Percentiles rank a stretch among this genome's conserved stretches.
These are phyloP conservation scores for Macrophomina pseudophaseolina DNA, from an alignment of 2,329 filamentous ascomycete genomes.

Conservation along the genomic window DNA sequence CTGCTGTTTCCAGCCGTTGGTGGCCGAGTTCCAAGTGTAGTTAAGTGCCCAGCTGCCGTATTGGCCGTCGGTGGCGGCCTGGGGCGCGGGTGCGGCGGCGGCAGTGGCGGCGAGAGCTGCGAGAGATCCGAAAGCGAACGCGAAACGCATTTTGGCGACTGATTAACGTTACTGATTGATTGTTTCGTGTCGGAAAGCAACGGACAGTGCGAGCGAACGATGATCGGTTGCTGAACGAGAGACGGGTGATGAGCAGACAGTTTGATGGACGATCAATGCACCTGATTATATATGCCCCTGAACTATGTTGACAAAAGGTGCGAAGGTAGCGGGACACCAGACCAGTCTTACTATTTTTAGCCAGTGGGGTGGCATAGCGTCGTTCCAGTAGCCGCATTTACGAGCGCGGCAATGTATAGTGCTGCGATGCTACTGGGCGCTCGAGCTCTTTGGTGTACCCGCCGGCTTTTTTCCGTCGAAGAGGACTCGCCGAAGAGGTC, in stretches of 20 bases:
- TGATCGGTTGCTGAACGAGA: neutral
- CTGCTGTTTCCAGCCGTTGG: slow-evolving; percentile 11
- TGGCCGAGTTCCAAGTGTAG: slow-evolving; percentile 2
- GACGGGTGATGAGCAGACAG: neutral
- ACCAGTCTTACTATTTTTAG: slow-evolving; percentile 7
- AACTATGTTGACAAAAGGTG: neutral
- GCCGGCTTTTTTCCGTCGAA: neutral
- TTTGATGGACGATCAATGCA: neutral
- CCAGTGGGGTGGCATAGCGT: neutral
- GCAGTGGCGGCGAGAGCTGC: neutral
- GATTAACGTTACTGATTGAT: neutral
- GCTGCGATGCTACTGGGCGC: neutral
- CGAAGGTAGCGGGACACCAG: neutral
- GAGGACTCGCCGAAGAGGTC: neutral
- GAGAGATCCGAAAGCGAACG: neutral
- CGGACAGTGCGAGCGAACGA: neutral
- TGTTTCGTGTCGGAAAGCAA: neutral
- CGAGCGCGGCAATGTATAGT: slow-evolving; percentile 1
- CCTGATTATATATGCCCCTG: neutral
- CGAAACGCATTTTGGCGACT: neutral
- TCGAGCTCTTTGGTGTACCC: slow-evolving; percentile 8
- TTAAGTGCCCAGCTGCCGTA: slow-evolving; percentile 17
- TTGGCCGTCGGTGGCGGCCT: neutral
- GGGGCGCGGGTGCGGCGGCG: slow-evolving; percentile 6
- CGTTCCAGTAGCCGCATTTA: slow-evolving; percentile 13